Base-by-base conservation (phyloP, 768 basidiomycete species). In the Hericium coralloides region DNA sequence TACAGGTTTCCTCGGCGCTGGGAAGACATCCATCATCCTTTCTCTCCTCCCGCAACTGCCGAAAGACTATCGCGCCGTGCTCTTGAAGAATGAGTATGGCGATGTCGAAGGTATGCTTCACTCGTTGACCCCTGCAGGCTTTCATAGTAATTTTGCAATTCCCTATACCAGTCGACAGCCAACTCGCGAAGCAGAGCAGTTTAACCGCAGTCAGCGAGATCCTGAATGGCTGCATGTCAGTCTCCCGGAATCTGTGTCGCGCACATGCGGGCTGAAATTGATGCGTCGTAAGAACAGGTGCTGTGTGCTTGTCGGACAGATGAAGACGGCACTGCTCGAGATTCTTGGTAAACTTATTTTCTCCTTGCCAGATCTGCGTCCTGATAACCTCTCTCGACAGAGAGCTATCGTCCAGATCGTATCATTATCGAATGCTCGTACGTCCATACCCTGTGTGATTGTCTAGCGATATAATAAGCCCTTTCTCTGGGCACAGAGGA, bases 371-470 rank as follows among this genome's bases (percentile, higher is more conserved):
- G 38, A 8, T 36, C 38, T 51, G 15, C 23, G 22, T 49, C 31
- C 20, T 41, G 47, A 37, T 59, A 18, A 41, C 26, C 43, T 25
- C 20, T 9, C 41, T 37, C 22, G n/a, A 12, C 62, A 92, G 91
- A 95, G 38, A 89, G 84, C 60, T 93, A 80, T 70, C 72, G 76
- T 18, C 93, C 94, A 2, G 92, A 98, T 70, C 79, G 95, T 38
- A 94, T 98, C 64, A 86, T 98, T 63, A 92, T 98, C 58, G 95
- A 98, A 73, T 91, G 89, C 77, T 95, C 92, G 92, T 93, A 67
- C 55, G 84, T 74, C 8, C 39, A 14, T 38, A 14, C 4, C 14
- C n/a, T 43, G 49, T 2, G 23, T 39, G 25, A 10, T 20, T 43
- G 14, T 15, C 39, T 22, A 53, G n/a, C 17, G 17, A 31, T 12